phyloP scores from a whole-genome alignment of 1,139 yeast genomes.

The Yamadazyma jaroonii region DNA sequence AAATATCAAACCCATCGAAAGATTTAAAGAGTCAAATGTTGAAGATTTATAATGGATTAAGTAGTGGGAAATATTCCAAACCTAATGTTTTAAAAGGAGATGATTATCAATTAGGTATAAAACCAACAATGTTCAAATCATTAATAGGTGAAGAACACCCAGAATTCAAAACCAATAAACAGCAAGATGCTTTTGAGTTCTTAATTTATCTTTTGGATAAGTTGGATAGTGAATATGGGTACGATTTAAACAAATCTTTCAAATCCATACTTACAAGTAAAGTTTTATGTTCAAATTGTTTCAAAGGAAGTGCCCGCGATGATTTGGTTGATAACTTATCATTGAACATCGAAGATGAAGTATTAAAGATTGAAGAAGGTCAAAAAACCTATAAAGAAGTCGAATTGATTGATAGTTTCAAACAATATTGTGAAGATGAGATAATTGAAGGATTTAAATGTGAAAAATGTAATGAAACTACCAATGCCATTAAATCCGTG shows the following conservation, averaged over 20 bases:
- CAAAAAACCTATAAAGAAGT: constrained; percentile 48
- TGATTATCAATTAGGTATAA: constrained; percentile 70
- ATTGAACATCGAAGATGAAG: constrained; percentile 51
- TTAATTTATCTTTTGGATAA: constrained; percentile 64
- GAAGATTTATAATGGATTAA: constrained; percentile 77
- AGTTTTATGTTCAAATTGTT: constrained; percentile 60
- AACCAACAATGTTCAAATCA: constrained; percentile 72
- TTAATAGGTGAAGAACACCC: constrained; percentile 74
- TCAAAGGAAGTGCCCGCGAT: constrained; percentile 53
- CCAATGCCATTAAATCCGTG: constrained; percentile 44
- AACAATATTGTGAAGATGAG: constrained; percentile 48
- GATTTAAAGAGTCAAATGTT: constrained; percentile 70
- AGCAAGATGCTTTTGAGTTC: constrained; percentile 95
- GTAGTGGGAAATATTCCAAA: constrained; percentile 69
- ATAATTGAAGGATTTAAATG: constrained; percentile 65
- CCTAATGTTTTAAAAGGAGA: constrained; percentile 46
- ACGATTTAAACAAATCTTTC: constrained; percentile 48
- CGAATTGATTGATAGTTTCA: constrained; percentile 51
- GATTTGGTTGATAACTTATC: constrained; percentile 70
- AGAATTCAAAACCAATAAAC: constrained; percentile 84
- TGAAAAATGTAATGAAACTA: constrained; percentile 49
- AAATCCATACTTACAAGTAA: constrained; percentile 66
- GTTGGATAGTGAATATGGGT: constrained; percentile 53
- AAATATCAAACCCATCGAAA: constrained; percentile 52
- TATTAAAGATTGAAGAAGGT: constrained; percentile 39